A percentile compares a stretch with the other conserved stretches of the same genome.
These are phyloP conservation scores for Elongisporangium prolatum DNA, from an alignment of 352 stramenopile species.

Conservation along the genomic window DNA sequence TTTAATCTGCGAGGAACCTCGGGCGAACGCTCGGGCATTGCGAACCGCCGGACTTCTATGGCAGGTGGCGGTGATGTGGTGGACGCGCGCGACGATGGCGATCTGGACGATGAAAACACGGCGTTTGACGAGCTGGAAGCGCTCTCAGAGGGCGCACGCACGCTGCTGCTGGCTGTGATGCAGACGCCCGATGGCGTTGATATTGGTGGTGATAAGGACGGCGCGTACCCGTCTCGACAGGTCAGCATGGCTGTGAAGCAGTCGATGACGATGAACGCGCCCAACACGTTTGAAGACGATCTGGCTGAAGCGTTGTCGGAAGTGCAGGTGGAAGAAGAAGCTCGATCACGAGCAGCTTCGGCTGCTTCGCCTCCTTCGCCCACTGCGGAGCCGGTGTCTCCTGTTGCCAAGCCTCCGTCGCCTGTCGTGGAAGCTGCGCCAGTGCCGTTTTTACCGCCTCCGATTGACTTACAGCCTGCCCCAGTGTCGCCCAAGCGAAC, in stretches of 20 bases:
- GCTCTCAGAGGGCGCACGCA: conserved; percentile 79
- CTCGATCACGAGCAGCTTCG: conserved; percentile 4
- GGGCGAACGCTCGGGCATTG: conserved; percentile 32
- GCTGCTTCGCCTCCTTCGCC: conserved; percentile 4
- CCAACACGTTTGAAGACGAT: conserved; percentile 35
- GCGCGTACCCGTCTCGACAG: conserved; percentile 34
- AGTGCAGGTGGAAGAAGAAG: conserved; percentile 16
- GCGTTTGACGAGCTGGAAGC: conserved; percentile 85
- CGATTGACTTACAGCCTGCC: conserved; percentile 3
- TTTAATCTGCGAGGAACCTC: conserved; percentile 83
- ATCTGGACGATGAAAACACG: conserved; percentile 78
- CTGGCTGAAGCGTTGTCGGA: conserved; percentile 19
- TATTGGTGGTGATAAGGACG: conserved; percentile 56
- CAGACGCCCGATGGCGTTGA: conserved; percentile 82
- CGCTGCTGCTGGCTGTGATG: conserved; percentile 83
- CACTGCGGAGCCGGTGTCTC: background rate
- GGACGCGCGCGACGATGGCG: conserved; percentile 47
- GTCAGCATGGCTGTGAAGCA: conserved; percentile 14
- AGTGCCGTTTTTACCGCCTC: conserved; percentile 5
- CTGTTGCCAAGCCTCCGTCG: conserved; percentile 5
- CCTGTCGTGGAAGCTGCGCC: conserved; percentile 15
- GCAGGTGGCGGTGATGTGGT: conserved; percentile 25
- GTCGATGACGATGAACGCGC: conserved; percentile 15
- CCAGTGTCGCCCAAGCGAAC: conserved; percentile 2
- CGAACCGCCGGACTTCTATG: conserved; percentile 12